Evolutionary conservation across 192 early-diverging fungal genomes (phyloP), one percentile per base, ranked within the genome.

Genomic region (Coemansia sp.): DNA sequence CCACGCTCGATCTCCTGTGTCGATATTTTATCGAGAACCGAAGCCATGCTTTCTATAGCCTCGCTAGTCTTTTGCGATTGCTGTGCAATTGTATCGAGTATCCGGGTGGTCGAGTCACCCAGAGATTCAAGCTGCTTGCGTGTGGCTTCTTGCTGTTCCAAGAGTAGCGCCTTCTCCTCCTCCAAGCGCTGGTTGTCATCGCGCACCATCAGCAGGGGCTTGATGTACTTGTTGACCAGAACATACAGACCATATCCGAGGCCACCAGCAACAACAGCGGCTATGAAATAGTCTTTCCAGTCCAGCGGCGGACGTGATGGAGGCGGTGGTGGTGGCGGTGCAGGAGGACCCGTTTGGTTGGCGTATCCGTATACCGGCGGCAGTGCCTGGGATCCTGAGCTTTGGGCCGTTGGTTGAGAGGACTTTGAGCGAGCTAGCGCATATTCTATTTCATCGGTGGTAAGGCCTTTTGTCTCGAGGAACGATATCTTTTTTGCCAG

Each of bases 231-330:
- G 55, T 92, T 89, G 6, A 83, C 86, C 22, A 81, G 59, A 61
- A 81, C 64, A 89, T 87, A 92, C 36, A 91, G 75, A n/a, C 90
- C 92, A 73, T 94, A 96, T n/a, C 90, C 89, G 29, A 94, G 84
- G 10, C 94, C 95, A 55, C 88, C 91, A 15, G 88, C 88, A 13
- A 93, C 86, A 15, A 94, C 87, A 15, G 91, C 85, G 6, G 89
- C 94, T 45, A 99, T 89, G 72, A 94, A 89, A 64, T 92, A 87
- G 72, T 99, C 97, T 61, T 94, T 89, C 97, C 97, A 99, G 64
- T 91, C 91, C 50, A 88, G 84, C n/a, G 66, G 74, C 5, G 85
- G 79, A 61, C 85, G 75, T 40, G 85, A 80, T 25, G 89, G 82
- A 20, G 79, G 72, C 42, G 81, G 76, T 10, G 89, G 76, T 10